phyloP scores from a whole-genome alignment of 176 grass and related monocot species.

The Ensete ventricosum region DNA sequence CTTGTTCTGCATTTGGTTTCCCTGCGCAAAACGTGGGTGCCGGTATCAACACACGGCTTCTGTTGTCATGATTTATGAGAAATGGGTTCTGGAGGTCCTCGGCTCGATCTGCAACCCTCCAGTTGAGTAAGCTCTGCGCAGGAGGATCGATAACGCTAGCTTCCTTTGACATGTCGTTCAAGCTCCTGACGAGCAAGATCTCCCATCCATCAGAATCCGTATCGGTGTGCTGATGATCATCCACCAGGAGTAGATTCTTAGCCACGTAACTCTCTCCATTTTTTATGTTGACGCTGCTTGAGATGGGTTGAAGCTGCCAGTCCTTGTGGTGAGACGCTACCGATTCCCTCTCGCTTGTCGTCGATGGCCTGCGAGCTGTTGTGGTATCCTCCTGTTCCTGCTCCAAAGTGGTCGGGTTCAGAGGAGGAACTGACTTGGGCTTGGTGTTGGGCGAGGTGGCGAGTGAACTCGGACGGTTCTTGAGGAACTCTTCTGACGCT shows the following conservation, averaged over 20 bases:
- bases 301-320: not conserved
- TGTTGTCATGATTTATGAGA: conserved; percentile 1
- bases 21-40: not conserved
- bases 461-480: not conserved
- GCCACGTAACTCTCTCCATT: not conserved
- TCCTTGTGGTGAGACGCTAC: not conserved
- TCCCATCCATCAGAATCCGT: too few relatives aligned
- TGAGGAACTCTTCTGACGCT: conserved; percentile 20
- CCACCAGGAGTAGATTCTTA: not conserved
- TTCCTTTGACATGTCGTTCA: conserved; percentile 10
- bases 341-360: not conserved
- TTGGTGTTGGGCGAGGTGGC: conserved; percentile 6
- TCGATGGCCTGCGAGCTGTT: not conserved
- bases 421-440: conserved; percentile 4
- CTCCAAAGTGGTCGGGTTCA: not conserved
- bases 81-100: conserved; percentile 12
- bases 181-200: too few relatives aligned
- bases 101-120: not conserved
- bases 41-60: not conserved
- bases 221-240: too few relatives aligned
- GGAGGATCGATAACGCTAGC: too few relatives aligned
- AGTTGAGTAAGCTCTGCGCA: not conserved
- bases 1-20: not conserved
- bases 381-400: not conserved
- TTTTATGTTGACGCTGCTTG: not conserved